Percentiles rank a stretch among this genome's conserved stretches.
These are phyloP conservation scores for Colletotrichum higginsianum DNA, from an alignment of 2,329 filamentous ascomycete species.

Conservation along the genomic window DNA sequence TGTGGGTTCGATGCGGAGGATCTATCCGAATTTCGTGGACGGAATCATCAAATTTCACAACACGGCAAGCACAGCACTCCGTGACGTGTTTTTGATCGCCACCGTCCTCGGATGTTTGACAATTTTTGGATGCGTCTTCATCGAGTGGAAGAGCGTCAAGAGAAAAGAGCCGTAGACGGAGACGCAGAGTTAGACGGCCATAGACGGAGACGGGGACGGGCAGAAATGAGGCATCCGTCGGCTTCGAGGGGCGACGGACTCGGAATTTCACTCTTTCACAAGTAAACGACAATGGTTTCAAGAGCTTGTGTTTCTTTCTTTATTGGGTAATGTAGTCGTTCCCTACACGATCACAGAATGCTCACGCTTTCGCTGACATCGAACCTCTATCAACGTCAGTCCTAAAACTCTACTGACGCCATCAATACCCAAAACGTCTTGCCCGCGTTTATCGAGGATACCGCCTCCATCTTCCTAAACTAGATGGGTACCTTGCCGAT, in stretches of 20 bases:
- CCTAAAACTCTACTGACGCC: constrained; percentile 8
- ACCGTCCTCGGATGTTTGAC: constrained; percentile 20
- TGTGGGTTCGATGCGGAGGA: constrained; percentile 6
- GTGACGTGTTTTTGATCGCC: constrained; percentile 66
- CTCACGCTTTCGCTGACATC: not conserved
- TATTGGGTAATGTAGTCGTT: constrained; percentile 3
- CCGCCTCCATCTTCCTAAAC: constrained; percentile 2
- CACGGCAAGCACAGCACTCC: constrained; percentile 54
- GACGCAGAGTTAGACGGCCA: not conserved
- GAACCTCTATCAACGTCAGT: not conserved
- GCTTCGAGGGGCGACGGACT: not conserved
- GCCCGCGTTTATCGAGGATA: not conserved
- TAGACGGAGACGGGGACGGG: not conserved
- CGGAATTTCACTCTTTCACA: not conserved
- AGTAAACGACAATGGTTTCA: not conserved
- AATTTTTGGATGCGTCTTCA: constrained; percentile 15
- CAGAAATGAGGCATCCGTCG: not conserved
- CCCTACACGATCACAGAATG: constrained; percentile 4
- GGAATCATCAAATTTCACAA: constrained; percentile 64
- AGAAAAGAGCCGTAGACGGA: constrained; percentile 8
- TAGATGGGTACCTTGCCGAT: constrained; percentile 15
- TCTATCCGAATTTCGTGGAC: constrained; percentile 46
- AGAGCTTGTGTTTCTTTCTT: not conserved
- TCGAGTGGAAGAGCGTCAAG: constrained; percentile 42
- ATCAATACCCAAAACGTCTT: not conserved